Conservation (phyloP, 257 asterid species). For the Forsythia viridissima region DNA sequence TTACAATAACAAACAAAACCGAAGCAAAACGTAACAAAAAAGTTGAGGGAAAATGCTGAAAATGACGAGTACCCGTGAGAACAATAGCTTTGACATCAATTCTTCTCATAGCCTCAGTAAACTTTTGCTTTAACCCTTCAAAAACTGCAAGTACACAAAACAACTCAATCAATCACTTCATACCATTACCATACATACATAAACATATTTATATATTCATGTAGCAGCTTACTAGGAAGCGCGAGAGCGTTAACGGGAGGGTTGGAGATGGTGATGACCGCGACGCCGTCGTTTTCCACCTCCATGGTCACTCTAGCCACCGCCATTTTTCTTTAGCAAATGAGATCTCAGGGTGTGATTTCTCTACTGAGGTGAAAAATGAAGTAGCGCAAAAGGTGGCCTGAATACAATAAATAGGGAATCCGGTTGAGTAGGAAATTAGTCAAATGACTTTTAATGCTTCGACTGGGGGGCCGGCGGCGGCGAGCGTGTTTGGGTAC, state of each 20-base stretch:
- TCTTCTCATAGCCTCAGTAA: conserved; percentile 67
- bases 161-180: not conserved
- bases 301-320: conserved; percentile 65
- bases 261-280: conserved; percentile 66
- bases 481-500: too few relatives aligned
- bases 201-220: not conserved
- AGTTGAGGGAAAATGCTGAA: not conserved
- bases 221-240: conserved; percentile 49
- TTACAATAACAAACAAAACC: not conserved
- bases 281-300: conserved; percentile 91
- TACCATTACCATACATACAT: not conserved
- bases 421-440: not conserved
- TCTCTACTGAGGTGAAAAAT: not conserved
- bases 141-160: conserved; percentile 46
- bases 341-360: not conserved
- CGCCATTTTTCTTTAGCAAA: conserved; percentile 38
- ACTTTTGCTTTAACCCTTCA: conserved; percentile 63
- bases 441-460: too few relatives aligned
- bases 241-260: conserved; percentile 96
- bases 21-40: not conserved
- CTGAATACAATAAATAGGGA: not conserved
- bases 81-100: conserved; percentile 87
- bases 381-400: not conserved
- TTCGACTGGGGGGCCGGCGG: too few relatives aligned
- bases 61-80: conserved; percentile 53